Base-by-base conservation (phyloP, 1,284 basidiomycete species). In the Apiotrichum montevideense region DNA sequence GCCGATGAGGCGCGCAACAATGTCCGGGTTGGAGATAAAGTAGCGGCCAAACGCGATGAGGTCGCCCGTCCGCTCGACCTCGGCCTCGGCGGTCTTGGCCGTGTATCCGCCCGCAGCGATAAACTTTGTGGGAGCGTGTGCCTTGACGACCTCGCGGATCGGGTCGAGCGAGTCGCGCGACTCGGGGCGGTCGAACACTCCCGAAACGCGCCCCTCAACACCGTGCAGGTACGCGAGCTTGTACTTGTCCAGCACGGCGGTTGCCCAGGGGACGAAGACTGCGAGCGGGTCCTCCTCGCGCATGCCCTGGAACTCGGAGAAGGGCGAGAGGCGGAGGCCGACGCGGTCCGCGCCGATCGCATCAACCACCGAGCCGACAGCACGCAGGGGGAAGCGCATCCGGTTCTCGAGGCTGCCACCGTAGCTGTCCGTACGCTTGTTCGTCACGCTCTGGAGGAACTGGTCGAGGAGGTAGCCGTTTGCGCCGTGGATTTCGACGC, bases 201-300 rank as follows among this genome's bases (percentile, higher is more conserved):
- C 63, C 42, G 58, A 52, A 6, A 57, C 63, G 35, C 79, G 73
- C 1, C 80, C 75, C 64, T 85, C 84, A 34, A 83, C 71, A 42
- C 80, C 71, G 65, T 87, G 85, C 14, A 85, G 57, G 65, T 84
- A 86, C 1, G 82, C 83, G 7, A 85, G 71, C 15, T 83, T 80
- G 64, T 80, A 77, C 1, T 70, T 63, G 46, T 79, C 70, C 52
- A 79, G 57, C 41, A 77, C 63, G 35, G 59, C 50, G 34, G 63
- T 47, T 46, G 62, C 54, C 51, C 69, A 59, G 46, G 66, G 67
- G 15, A 56, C 47, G 63, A 77, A 79, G 1, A 72, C 72, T 42
- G 58, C 62, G n/a, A 78, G 61, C 0, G 80, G 84, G 54, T 84
- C 78, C 10, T 69, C 52, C 79, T 79, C 65, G 14, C 63, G 47